These are phyloP conservation scores for Biscutella laevigata DNA, from an alignment of 441 rosid species.

Conservation along the genomic window DNA sequence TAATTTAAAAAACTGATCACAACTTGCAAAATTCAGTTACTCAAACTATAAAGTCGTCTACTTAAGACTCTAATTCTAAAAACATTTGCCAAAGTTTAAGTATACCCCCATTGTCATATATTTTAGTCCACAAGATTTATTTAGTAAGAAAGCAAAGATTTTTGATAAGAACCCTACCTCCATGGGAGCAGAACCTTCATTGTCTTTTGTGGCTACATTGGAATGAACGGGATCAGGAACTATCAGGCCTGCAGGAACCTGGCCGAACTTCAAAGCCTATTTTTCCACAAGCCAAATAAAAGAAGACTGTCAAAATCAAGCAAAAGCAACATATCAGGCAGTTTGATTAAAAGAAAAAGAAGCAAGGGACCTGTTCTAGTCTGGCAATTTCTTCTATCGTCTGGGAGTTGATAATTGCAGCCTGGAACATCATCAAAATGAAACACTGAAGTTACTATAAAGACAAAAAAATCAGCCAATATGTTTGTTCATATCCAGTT, in stretches of 20 bases:
- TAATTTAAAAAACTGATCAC: not conserved
- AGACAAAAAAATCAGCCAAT: not conserved
- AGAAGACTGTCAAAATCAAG: slow-evolving; percentile 19
- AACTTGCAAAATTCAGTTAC: not conserved
- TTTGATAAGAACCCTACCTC: slow-evolving; percentile 31
- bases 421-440: slow-evolving; percentile 43
- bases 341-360: not conserved
- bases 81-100: not conserved
- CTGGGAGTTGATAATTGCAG: slow-evolving; percentile 96
- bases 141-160: slow-evolving; percentile 12
- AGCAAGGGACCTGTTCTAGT: slow-evolving; percentile 68
- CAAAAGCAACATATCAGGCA: slow-evolving; percentile 8
- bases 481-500: not conserved
- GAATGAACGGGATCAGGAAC: slow-evolving; percentile 35
- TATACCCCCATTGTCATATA: not conserved
- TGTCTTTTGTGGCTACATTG: slow-evolving; percentile 30
- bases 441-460: slow-evolving; percentile 5
- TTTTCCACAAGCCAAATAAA: slow-evolving; percentile 23
- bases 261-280: slow-evolving; percentile 89
- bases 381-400: slow-evolving; percentile 97
- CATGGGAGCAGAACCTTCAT: slow-evolving; percentile 56
- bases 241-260: slow-evolving; percentile 73
- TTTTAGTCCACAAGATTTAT: not conserved
- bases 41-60: not conserved
- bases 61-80: not conserved